Base-by-base conservation (phyloP, 192 early-diverging fungal species). In the Endogone sp. region DNA sequence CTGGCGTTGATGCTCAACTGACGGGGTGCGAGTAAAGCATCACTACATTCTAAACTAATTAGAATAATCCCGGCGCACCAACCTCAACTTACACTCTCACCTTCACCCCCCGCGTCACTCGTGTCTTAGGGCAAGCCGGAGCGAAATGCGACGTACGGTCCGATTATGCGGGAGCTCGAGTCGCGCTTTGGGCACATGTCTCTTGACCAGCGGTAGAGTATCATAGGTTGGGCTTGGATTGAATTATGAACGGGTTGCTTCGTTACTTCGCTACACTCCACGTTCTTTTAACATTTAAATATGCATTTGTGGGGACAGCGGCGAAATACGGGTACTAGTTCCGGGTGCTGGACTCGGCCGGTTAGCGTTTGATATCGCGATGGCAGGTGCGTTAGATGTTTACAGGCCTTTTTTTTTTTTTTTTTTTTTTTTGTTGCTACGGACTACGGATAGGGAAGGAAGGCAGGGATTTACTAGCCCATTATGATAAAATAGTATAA, bases 331-430 rank as follows among this genome's bases (percentile, higher is more conserved):
- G 11, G 89, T 98, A 3, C 84, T 99, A 30, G 93, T 97, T 25
- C 97, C 97, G 10, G 97, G 97, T 9, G 96, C 98, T 58, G 98
- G 98, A 28, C 76, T 99, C 20, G 98, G 95, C n/a, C 80, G 98
- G 31, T 82, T 99, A 63, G 92, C 92, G 1, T 96, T 85, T 72
- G 98, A 99, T 55, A 92, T 96, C 73, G 92, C 91, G n/a, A 85
- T 84, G 29, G 73, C 72, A 55, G 86, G 86, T 81, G 71, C 3
- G 63, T 57, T 32, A n/a, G 24, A 21, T 49, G 37, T 49, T 49
- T 49, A 16, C n/a, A n/a, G n/a, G n/a, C n/a, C n/a, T n/a, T n/a
- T n/a, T n/a, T n/a, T n/a, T n/a, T n/a, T n/a, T n/a, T n/a, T n/a
- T n/a, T n/a, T n/a, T n/a, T n/a, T n/a, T n/a, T n/a, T n/a, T n/a